These are phyloP conservation scores for Geotrichum restrictum DNA, from an alignment of 1,139 yeast species.

Conservation along the genomic window DNA sequence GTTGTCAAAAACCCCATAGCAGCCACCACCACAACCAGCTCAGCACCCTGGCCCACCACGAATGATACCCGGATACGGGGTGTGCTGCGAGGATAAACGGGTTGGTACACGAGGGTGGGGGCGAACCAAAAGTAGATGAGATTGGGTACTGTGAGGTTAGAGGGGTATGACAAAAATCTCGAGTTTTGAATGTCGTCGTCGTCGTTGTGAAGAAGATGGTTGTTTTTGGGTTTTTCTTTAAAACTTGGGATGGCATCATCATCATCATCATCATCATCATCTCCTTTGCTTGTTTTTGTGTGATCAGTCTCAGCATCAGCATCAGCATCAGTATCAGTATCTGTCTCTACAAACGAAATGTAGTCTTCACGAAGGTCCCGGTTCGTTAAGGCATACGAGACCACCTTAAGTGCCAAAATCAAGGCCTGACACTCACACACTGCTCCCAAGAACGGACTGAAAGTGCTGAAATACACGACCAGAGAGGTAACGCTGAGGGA, in stretches of 20 bases:
- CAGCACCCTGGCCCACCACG: slow-evolving; percentile 38
- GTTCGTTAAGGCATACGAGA: slow-evolving; percentile 45
- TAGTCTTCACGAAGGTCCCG: slow-evolving; percentile 42
- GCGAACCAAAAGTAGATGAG: slow-evolving; percentile 44
- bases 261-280: too few species aligned
- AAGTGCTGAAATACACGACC: slow-evolving; percentile 38
- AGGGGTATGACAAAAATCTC: slow-evolving; percentile 38
- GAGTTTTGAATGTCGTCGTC: too few species aligned
- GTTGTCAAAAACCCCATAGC: too few species aligned
- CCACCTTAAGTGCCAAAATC: slow-evolving; percentile 41
- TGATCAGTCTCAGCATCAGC: not conserved
- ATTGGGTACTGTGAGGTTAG: slow-evolving; percentile 39
- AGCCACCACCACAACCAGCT: slow-evolving; percentile 23
- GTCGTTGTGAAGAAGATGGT: too few species aligned
- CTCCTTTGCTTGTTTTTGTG: not conserved
- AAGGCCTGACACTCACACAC: slow-evolving; percentile 42
- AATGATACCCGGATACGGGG: slow-evolving; percentile 36
- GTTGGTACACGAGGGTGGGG: slow-evolving; percentile 48
- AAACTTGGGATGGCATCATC: too few species aligned
- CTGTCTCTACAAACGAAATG: not conserved
- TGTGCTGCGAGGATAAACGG: slow-evolving; percentile 43
- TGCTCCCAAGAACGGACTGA: slow-evolving; percentile 46
- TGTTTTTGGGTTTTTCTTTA: too few species aligned
- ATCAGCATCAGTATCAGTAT: not conserved
- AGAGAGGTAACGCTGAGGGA: slow-evolving; percentile 36